These are phyloP conservation scores for Sanguinoderma infundibulare DNA, from an alignment of 1,284 basidiomycete species.

Conservation along the genomic window DNA sequence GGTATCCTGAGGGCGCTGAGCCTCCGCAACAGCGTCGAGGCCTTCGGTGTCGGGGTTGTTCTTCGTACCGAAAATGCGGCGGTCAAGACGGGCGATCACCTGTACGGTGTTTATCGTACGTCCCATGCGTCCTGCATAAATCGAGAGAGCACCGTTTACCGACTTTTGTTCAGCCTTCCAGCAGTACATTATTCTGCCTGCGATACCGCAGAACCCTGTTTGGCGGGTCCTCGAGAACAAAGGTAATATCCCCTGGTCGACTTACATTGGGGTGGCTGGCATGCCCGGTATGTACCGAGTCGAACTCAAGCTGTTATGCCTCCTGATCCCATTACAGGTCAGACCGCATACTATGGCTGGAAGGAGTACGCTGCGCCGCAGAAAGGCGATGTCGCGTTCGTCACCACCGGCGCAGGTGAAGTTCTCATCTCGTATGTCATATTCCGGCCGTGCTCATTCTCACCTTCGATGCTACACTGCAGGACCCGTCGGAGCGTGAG, in stretches of 20 bases:
- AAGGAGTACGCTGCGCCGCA: conserved; percentile 27
- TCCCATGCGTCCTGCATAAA: too few relatives aligned
- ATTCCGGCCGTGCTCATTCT: too few relatives aligned
- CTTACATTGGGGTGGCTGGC: conserved; percentile 37
- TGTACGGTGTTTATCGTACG: conserved; percentile 41
- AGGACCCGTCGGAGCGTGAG: conserved; percentile 28
- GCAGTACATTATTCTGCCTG: conserved; percentile 27
- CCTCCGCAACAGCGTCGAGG: conserved; percentile 8
- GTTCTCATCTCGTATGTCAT: background rate
- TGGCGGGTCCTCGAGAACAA: conserved; percentile 30
- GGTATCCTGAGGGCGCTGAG: too few relatives aligned
- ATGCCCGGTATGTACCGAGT: conserved; percentile 37
- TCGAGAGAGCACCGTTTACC: too few relatives aligned
- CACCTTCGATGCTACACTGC: background rate
- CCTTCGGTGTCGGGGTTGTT: conserved; percentile 45
- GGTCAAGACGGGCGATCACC: conserved; percentile 47
- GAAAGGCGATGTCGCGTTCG: conserved; percentile 32
- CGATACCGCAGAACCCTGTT: background rate
- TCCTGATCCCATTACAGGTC: conserved; percentile 12
- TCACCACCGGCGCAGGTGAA: conserved; percentile 24
- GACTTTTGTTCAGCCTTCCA: conserved; percentile 31
- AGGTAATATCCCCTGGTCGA: conserved; percentile 35
- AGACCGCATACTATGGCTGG: conserved; percentile 33
- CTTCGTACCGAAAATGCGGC: conserved; percentile 45
- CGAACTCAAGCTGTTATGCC: background rate